Evolutionary conservation across 495 filamentous ascomycete species (phyloP), one percentile per base, ranked within the genome.

Genomic region (Trichoderma asperelloides): DNA sequence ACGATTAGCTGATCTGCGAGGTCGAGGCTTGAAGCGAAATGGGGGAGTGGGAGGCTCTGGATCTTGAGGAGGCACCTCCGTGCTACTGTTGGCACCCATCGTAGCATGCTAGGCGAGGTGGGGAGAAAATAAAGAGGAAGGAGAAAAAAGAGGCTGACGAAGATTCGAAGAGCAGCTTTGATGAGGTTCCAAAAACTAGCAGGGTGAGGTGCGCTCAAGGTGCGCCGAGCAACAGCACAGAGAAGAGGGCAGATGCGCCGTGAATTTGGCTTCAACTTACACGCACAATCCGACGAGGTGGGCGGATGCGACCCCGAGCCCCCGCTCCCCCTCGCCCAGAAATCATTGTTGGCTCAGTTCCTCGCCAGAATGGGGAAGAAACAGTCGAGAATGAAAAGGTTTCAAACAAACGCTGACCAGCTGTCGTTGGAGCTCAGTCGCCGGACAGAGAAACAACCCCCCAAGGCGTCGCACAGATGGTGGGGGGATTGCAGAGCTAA

Each of bases 281-380:
- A 37, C 49, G 65, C 27, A 43, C 33, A 18, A 67, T 67, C 25
- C 65, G 65, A 49, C 65, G 65, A 62, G 65, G 65, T 18, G 65
- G 65, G 25, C 65, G 65, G 30, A 67, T 67, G 49, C 65, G 65
- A 21, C 47, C 51, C 27, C 65, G 33, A 12, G 49, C 65, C 12
- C 65, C 65, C 65, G 45, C 43, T 55, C 45, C 45, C 47, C 65
- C 65, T 62, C 65, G 47, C 51, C 65, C 65, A 5, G 65, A 67
- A 27, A 67, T 67, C 65, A 67, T 67, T n/a, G 30, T 47, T 64
- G 18, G 40, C 49, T 47, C 41, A 49, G 64, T 41, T 30, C 39
- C 23, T 3, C 25, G 64, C 5, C 18, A 49, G 8, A 9, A 13
- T n/a, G n/a, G n/a, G n/a, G 37, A 28, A 21, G 21, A 41, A 45